phyloP scores from a whole-genome alignment of 2,329 filamentous ascomycete species.

The Hawksworthiomyces lignivorus region DNA sequence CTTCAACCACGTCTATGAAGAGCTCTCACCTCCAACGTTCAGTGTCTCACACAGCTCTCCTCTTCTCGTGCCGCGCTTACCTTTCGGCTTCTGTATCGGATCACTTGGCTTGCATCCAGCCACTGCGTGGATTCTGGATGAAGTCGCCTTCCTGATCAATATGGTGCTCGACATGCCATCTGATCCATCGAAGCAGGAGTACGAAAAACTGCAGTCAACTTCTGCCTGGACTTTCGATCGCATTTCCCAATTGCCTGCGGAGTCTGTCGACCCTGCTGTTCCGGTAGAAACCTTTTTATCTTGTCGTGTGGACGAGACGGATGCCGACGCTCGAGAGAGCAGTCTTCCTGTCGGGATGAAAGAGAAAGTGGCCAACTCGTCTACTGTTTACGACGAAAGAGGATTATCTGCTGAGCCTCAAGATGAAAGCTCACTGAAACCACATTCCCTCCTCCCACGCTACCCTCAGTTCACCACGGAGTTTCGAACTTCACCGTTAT shows the following conservation, averaged over 20 bases:
- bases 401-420: too few relatives aligned
- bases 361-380: background rate
- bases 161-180: conserved; percentile 31
- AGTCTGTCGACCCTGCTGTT: too few relatives aligned
- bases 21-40: conserved; percentile 28
- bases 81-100: conserved; percentile 33
- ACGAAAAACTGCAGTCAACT: conserved; percentile 29
- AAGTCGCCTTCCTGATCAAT: conserved; percentile 37
- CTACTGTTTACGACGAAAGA: conserved; percentile 2
- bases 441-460: conserved; percentile 15
- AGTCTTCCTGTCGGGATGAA: too few relatives aligned
- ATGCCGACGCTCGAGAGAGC: background rate
- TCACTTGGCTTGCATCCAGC: conserved; percentile 33
- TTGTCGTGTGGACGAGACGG: background rate
- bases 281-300: too few relatives aligned
- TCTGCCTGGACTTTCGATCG: conserved; percentile 32
- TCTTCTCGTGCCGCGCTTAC: conserved; percentile 32
- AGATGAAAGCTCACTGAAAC: conserved; percentile 6
- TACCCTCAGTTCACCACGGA: conserved; percentile 13
- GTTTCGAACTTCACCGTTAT: background rate
- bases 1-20: conserved; percentile 30
- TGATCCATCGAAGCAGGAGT: conserved; percentile 25
- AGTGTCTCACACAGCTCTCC: conserved; percentile 38
- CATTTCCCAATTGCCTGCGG: conserved; percentile 23
- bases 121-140: conserved; percentile 42